Evolutionary conservation across 345 rosid species (phyloP), one percentile per base, ranked within the genome.

Genomic region (Arabidopsis suecica): DNA sequence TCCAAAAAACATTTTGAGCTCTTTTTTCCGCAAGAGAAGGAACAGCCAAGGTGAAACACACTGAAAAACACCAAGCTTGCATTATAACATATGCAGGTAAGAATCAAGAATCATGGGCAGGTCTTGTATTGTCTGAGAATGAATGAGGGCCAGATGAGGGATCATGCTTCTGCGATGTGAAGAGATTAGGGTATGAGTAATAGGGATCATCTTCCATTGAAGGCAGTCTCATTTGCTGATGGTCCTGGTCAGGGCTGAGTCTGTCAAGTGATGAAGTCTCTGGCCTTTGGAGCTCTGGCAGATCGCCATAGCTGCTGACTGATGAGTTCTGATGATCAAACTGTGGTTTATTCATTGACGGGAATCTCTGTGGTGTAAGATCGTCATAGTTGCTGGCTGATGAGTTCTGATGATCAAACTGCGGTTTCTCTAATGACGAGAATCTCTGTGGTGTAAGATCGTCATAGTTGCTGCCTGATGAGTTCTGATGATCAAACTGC

Each of bases 111-210:
- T 64, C 72, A 48, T 56, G 60, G 28, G 66, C 71, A 64, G 71
- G 54, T 48, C 5, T 70, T 71, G 80, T 25, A 28, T 58, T 64
- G 67, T 57, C 80, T 10, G 80, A 63, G 33, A 7, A 48, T 36
- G 65, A 63, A 53, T 18, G 79, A 61, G 70, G 44, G 23, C 57
- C 74, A 18, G 75, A 51, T 54, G 80, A 69, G 66, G 11, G 75
- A 32, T 66, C 69, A 41, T 63, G 81, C 8, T 78, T 78, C 73
- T 65, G 63, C 4, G 77, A 71, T 50, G 77, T 69, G 61, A 94
- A 94, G 73, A 94, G 83, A 80, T 90, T 91, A 2, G 97, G 97
- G 77, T 88, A 90, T 13, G 94, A 82, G 81, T 86, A 89, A 81
- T 86, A 88, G 3, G 89, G 61, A 33, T 92, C 97, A n/a, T 91